Percentiles rank a stretch among this genome's conserved stretches.
Conservation (phyloP, 2,329 filamentous ascomycete species). For the Aspergillus novofumigatus region DNA sequence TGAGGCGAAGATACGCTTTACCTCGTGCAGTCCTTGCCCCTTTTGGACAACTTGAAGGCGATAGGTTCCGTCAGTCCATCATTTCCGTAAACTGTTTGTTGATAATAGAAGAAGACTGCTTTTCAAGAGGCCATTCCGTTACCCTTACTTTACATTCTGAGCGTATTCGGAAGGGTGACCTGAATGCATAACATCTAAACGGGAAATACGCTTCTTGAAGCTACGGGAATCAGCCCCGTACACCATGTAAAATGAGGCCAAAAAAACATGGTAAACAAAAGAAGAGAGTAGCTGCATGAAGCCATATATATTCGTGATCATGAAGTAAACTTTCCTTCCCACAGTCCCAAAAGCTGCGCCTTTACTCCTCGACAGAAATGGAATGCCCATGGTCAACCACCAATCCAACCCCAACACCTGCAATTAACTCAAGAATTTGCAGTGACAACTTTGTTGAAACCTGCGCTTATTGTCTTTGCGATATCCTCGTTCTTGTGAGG, state of each 20-base stretch:
- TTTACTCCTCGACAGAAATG: neutral
- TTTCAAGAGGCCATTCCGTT: neutral
- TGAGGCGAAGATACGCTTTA: neutral
- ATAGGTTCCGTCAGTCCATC: neutral
- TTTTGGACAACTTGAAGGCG: neutral
- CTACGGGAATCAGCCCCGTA: neutral
- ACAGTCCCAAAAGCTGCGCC: neutral
- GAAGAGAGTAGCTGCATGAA: neutral
- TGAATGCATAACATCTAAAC: no score
- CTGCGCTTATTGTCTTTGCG: conserved; percentile 38
- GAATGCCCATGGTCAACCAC: neutral
- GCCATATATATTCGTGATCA: neutral
- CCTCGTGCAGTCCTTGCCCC: neutral
- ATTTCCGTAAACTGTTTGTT: neutral
- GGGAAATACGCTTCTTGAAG: neutral
- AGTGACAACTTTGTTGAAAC: conserved; percentile 62
- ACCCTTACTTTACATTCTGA: neutral
- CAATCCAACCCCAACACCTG: conserved; percentile 12
- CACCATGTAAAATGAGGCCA: neutral
- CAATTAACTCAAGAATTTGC: conserved; percentile 47
- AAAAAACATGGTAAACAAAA: neutral
- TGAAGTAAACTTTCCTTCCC: neutral
- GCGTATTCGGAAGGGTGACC: neutral
- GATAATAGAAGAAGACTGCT: neutral
- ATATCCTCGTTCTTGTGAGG: conserved; percentile 63